phyloP scores from a whole-genome alignment of 805 yeast genomes.

The Cyberlindnera lachancei region DNA sequence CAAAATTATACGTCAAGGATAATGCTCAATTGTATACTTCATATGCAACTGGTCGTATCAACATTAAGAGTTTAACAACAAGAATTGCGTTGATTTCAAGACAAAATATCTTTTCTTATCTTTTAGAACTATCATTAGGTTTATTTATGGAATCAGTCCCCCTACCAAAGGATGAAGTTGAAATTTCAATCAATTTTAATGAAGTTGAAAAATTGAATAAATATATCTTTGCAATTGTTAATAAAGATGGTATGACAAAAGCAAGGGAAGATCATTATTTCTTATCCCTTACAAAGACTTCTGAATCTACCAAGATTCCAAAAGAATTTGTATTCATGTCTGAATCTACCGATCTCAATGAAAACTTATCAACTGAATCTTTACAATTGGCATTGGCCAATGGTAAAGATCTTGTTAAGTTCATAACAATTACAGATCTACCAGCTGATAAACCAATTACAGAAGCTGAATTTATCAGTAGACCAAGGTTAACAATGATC shows the following conservation, averaged over 20 bases:
- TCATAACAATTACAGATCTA: conserved; percentile 78
- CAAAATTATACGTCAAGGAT: conserved; percentile 48
- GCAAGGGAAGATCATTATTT: conserved; percentile 72
- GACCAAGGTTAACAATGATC: conserved; percentile 45
- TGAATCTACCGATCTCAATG: conserved; percentile 79
- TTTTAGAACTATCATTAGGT: conserved; percentile 55
- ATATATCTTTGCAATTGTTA: conserved; percentile 77
- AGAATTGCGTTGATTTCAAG: conserved; percentile 66
- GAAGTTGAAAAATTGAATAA: conserved; percentile 32
- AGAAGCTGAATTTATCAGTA: conserved; percentile 46
- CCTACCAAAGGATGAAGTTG: conserved; percentile 51
- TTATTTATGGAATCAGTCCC: conserved; percentile 49
- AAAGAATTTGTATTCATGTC: conserved; percentile 77
- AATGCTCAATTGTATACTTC: conserved; percentile 48
- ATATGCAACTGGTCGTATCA: conserved; percentile 85
- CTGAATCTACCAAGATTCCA: conserved; percentile 68
- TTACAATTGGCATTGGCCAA: conserved; percentile 37
- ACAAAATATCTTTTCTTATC: conserved; percentile 66
- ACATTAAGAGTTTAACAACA: conserved; percentile 56
- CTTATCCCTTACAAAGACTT: conserved; percentile 75
- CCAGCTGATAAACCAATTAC: conserved; percentile 62
- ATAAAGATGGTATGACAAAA: conserved; percentile 75
- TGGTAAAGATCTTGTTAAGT: conserved; percentile 46
- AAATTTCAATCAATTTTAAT: conserved; percentile 50
- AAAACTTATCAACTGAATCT: conserved; percentile 44